Evolutionary conservation across 352 stramenopile species (phyloP).

Genomic region (Blastocystis hominis): DNA sequence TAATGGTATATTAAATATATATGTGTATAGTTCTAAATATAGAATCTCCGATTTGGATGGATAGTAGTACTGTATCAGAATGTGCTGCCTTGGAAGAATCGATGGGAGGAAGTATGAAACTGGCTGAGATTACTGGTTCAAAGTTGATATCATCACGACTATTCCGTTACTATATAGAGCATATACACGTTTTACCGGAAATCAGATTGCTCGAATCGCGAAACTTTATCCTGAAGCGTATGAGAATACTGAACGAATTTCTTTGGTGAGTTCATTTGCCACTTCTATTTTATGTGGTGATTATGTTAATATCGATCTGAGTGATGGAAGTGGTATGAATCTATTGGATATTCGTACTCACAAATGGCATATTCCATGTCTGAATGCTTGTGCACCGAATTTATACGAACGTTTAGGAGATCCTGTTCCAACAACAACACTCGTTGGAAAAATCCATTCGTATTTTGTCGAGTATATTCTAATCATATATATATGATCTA

Average conservation of each 20-base stretch:
- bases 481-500: not conserved
- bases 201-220: slow-evolving; percentile 59
- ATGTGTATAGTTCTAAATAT: not conserved
- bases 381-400: slow-evolving; percentile 46
- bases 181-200: slow-evolving; percentile 60
- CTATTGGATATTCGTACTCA: slow-evolving; percentile 48
- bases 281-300: slow-evolving; percentile 57
- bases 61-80: slow-evolving; percentile 56
- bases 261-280: slow-evolving; percentile 58
- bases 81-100: slow-evolving; percentile 25
- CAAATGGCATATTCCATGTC: not conserved
- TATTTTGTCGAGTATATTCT: slow-evolving; percentile 24
- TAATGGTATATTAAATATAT: not conserved
- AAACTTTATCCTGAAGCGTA: slow-evolving; percentile 22
- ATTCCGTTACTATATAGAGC: not conserved
- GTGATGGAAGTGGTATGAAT: slow-evolving; percentile 61
- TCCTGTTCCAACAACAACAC: slow-evolving; percentile 2
- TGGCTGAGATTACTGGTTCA: slow-evolving; percentile 59
- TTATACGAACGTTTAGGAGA: slow-evolving; percentile 24
- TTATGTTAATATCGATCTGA: slow-evolving; percentile 49
- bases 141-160: not conserved
- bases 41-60: slow-evolving; percentile 60
- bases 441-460: slow-evolving; percentile 34
- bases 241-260: slow-evolving; percentile 34
- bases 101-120: slow-evolving; percentile 41